Base-by-base conservation (phyloP, 1,284 basidiomycete species). In the Moesziomyces globuligerus region DNA sequence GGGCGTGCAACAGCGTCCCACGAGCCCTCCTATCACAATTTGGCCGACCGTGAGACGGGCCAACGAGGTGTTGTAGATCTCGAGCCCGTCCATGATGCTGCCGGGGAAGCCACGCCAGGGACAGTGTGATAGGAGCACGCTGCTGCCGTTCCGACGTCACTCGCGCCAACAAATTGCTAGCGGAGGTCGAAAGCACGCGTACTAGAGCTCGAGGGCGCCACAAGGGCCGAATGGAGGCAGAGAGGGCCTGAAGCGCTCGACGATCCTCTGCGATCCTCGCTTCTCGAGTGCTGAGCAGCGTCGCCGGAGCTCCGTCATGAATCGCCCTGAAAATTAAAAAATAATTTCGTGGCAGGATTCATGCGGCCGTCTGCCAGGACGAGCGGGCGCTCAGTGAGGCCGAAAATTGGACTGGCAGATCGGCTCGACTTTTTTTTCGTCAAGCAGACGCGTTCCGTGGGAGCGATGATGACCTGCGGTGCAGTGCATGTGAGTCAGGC, bases 241-340 rank as follows among this genome's bases (percentile, higher is more conserved):
- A 44, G 23, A 17, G 36, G 34, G 24, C 28, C 29, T 41, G 36
- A 34, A 44, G 24, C 36, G 44, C 26, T 11, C n/a, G 53, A 45
- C 44, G 45, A 56, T 56, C 49, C 8, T 23, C 20, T 53, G 61
- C 61, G 46, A 57, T 57, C 54, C 48, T 57, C 54, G 54, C 53
- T 57, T 64, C 46, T 20, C 18, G 24, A 24, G 9, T 4, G 11
- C 29, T 29, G 23, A 26, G 20, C 18, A 17, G 25, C 28, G 49
- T 57, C 50, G 61, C 24, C 61, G 61, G 53, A 52, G 26, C 29
- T 48, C 53, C 53, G 53, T 45, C 34, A 25, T 42, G 38, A 32
- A 43, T 44, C n/a, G n/a, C 5, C 21, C 13, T 18, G 18, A 37
- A 53, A 38, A 46, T 41, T 39, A 26, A 21, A n/a, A n/a, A n/a